Percentiles rank a stretch among this genome's conserved stretches.
These are phyloP conservation scores for Ascocoryne sarcoides DNA, from an alignment of 2,329 filamentous ascomycete genomes.

Conservation along the genomic window DNA sequence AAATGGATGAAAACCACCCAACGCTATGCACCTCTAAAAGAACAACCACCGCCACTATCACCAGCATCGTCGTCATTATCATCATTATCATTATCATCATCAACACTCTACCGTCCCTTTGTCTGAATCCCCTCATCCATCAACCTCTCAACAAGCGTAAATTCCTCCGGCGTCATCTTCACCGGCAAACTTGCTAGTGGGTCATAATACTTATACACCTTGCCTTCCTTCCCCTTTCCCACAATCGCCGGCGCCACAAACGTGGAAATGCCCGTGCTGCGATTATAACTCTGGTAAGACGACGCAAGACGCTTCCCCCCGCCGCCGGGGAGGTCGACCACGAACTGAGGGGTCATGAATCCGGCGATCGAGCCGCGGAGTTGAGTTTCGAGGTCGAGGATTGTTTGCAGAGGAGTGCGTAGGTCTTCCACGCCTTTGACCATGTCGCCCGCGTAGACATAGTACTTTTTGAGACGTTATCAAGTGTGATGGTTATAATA, in stretches of 20 bases:
- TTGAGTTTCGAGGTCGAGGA: constrained; percentile 47
- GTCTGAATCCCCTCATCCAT: too few species aligned
- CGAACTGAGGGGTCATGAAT: constrained; percentile 53
- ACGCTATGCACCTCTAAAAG: too few species aligned
- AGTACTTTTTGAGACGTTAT: constrained; percentile 39
- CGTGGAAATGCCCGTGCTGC: constrained; percentile 41
- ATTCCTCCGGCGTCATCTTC: neutral
- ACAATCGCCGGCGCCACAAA: constrained; percentile 48
- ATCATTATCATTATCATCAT: too few species aligned
- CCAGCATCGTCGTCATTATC: too few species aligned
- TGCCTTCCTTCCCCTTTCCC: constrained; percentile 35
- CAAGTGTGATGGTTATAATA: too few species aligned
- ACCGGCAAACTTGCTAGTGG: constrained; percentile 27
- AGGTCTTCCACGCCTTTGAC: constrained; percentile 52
- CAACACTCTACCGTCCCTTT: too few species aligned
- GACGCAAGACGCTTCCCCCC: constrained; percentile 53
- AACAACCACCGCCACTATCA: too few species aligned
- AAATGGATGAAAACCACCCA: too few species aligned
- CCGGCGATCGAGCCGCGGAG: constrained; percentile 53
- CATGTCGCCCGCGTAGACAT: constrained; percentile 59
- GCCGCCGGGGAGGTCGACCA: constrained; percentile 54
- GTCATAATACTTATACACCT: constrained; percentile 49
- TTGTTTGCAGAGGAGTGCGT: constrained; percentile 50
- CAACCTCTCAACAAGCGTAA: neutral
- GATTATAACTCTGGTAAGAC: constrained; percentile 45